Base-by-base conservation (phyloP, 345 rosid genomes). In the Excoecaria agallocha region DNA sequence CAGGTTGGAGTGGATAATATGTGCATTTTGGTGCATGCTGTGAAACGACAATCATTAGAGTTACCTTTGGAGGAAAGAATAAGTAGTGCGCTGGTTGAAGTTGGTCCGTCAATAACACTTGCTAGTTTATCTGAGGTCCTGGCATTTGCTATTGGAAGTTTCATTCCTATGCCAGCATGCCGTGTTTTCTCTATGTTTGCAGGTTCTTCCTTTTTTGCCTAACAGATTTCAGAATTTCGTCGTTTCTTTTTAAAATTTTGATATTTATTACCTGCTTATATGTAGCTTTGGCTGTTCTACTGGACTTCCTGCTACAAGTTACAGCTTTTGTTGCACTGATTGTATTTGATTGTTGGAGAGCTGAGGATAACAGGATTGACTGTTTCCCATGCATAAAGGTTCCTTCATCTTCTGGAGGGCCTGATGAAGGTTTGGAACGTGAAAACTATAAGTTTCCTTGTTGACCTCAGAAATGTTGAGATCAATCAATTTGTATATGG, bases 171-270 rank as follows among this genome's bases (percentile, higher is more conserved):
- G 98, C 98, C 98, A 66, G 97, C 98, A 57, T 93, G 97, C 78
- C 89, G 95, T 79, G 91, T 94, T 7, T 94, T 94, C 86, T 94
- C 98, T 81, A 90, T 94, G 97, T 94, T 94, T 85, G 98, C 98
- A 82, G 97, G 98, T 94, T 11, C 17, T 43, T 57, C 61, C n/a
- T 61, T 57, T 12, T 49, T 54, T 65, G 38, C 46, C 37, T 57
- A 49, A 66, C 50, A 60, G 17, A 37, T 50, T 68, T 63, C 63
- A 30, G 64, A 56, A 57, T 73, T 57, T 39, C 19, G 16, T 51
- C 10, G 35, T 43, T 69, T 19, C 15, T 9, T 24, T 13, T 45
- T 43, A 11, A 30, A 25, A 52, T 39, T 70, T 50, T 30, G 66
- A 68, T 50, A 56, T 62, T 70, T 74, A 8, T 6, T 71, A 59